Conservation (phyloP, 2,329 filamentous ascomycete genomes). For the Domatiomyces globalis region DNA sequence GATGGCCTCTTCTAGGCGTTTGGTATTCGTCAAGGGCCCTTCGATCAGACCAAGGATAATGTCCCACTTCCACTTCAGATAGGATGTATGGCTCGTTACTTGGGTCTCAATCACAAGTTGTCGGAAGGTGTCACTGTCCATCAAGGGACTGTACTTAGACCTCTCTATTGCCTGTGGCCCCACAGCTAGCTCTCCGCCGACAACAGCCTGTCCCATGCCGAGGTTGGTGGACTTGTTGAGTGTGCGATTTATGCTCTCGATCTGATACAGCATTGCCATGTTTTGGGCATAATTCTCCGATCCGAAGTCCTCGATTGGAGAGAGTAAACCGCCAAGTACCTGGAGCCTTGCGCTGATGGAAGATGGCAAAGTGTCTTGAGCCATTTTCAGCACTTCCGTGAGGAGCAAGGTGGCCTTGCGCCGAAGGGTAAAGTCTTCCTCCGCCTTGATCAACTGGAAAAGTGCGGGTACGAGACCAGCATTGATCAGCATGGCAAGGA, state of each 20-base stretch:
- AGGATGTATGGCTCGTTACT: slow-evolving; percentile 79
- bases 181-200: slow-evolving; percentile 20
- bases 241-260: slow-evolving; percentile 91
- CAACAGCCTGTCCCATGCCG: slow-evolving; percentile 28
- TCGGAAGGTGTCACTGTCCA: slow-evolving; percentile 52
- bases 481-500: slow-evolving; percentile 73
- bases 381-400: slow-evolving; percentile 79
- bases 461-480: slow-evolving; percentile 49
- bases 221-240: slow-evolving; percentile 51
- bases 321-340: slow-evolving; percentile 71
- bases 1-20: slow-evolving; percentile 83
- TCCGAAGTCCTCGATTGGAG: slow-evolving; percentile 57
- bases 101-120: slow-evolving; percentile 56
- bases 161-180: slow-evolving; percentile 33
- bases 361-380: slow-evolving; percentile 69
- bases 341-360: slow-evolving; percentile 75
- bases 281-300: slow-evolving; percentile 63
- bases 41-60: slow-evolving; percentile 81
- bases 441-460: slow-evolving; percentile 36
- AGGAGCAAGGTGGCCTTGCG: slow-evolving; percentile 83
- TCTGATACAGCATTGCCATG: slow-evolving; percentile 87
- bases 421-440: slow-evolving; percentile 44
- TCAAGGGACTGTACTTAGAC: slow-evolving; percentile 43
- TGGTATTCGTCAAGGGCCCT: slow-evolving; percentile 78
- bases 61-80: slow-evolving; percentile 95